Evolutionary conservation across 2,329 filamentous ascomycete species (phyloP).

Genomic region (Aureobasidium namibiae): DNA sequence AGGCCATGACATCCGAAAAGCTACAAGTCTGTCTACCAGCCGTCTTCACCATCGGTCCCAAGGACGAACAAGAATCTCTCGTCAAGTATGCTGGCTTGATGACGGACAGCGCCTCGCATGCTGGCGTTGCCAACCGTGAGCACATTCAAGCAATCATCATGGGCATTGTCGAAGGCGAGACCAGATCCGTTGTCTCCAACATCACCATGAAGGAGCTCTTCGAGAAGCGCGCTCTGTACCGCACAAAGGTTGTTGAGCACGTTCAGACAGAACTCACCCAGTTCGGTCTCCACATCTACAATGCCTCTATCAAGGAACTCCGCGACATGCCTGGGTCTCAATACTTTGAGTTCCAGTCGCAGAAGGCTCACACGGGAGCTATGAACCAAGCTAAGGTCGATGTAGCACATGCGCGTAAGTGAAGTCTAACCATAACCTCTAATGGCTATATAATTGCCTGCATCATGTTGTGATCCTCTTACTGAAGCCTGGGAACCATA

Average conservation of each 20-base stretch:
- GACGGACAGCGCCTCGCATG: background rate
- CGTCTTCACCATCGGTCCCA: constrained; percentile 78
- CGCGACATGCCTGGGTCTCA: constrained; percentile 73
- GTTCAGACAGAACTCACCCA: constrained; percentile 73
- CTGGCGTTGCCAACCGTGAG: constrained; percentile 38
- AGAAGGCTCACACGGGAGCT: constrained; percentile 78
- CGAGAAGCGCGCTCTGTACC: constrained; percentile 67
- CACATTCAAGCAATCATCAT: constrained; percentile 82
- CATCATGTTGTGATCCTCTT: no score
- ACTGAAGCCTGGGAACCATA: background rate
- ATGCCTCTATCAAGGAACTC: constrained; percentile 77
- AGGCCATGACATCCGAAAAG: constrained; percentile 86
- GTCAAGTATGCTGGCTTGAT: constrained; percentile 61
- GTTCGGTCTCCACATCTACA: constrained; percentile 62
- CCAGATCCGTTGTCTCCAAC: constrained; percentile 69
- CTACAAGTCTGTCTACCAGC: constrained; percentile 74
- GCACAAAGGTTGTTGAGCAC: constrained; percentile 54
- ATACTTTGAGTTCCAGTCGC: constrained; percentile 74
- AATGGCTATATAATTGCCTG: background rate
- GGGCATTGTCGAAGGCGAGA: constrained; percentile 84
- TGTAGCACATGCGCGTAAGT: constrained; percentile 44
- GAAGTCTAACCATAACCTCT: background rate
- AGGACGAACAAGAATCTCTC: constrained; percentile 61
- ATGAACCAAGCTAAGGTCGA: constrained; percentile 67
- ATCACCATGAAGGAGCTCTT: constrained; percentile 96